Base-by-base conservation (phyloP, 1,284 basidiomycete species). In the Stygiomarasmius scandens region DNA sequence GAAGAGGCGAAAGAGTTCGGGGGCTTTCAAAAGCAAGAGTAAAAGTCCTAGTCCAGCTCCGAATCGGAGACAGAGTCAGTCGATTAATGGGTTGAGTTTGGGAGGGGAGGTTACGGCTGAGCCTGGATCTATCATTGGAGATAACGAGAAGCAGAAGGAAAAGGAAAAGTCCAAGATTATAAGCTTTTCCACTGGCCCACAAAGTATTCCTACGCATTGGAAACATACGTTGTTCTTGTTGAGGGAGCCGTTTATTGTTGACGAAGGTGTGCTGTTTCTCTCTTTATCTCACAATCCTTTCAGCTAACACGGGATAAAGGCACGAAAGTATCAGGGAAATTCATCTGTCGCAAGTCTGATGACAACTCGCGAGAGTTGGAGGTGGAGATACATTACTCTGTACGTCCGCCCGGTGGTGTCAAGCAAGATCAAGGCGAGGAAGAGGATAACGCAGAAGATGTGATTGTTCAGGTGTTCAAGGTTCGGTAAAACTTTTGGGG, bases 221-320 rank as follows among this genome's bases (percentile, higher is more conserved):
- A 96, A 96, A 71, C 96, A 99, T 70, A 96, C 96, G 0, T 68
- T 95, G 11, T 97, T 99, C 72, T 75, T 98, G 62, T 78, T 99
- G 61, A 82, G 85, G 55, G 85, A 95, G 52, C 91, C 94, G 0
- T 84, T 98, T 59, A 67, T 72, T 23, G 87, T 92, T 0, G 76
- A 82, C 8, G 84, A 90, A 71, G 95, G 94, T 89, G 58, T 53
- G 82, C 16, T 41, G 38, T 70, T 2, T 14, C 51, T 62, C 32
- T 43, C 16, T 52, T 27, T 20, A 25, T 57, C 55, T 44, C 55
- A 12, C 48, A 48, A 52, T 58, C 27, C 51, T 48, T 49, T 36
- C 2, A 12, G 34, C 10, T 47, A 27, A 22, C 23, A n/a, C n/a
- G n/a, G n/a, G n/a, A n/a, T n/a, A n/a, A n/a, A 93, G 93, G 89